Base-by-base conservation (phyloP, 768 basidiomycete genomes). In the Tremella fuciformis region DNA sequence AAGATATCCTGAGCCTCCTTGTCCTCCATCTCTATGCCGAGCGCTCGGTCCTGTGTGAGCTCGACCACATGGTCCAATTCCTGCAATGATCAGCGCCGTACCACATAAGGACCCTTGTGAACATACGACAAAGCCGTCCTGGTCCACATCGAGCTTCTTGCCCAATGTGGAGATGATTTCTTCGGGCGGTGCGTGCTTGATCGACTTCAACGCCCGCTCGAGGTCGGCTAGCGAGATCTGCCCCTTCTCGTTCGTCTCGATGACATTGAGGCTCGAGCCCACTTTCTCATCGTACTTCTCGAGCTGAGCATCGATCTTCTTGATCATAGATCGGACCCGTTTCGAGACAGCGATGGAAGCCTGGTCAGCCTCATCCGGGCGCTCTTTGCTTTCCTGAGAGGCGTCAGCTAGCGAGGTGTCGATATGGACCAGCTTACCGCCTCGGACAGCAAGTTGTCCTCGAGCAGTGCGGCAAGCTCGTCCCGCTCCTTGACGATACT, bases 401-500 rank as follows among this genome's bases (percentile, higher is more conserved):
- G 29, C 29, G 24, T 53, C 26, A 55, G 53, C 29, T 16, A 46
- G 42, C n/a, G 42, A 15, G 4, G 16, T n/a, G 42, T 4, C 15
- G 19, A 51, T 40, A 13, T 3, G 34, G 13, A 26, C 37, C 26
- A 8, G 53, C 76, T 54, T 66, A 88, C 90, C 81, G 91, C 89
- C 74, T 92, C 91, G 2, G 89, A 86, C 69, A 86, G 83, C 59
- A 92, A 74, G 77, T 94, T 96, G 78, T 97, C 92, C 68, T 91
- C 86, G 87, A 98, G 91, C n/a, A 99, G 80, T 8, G 82, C 82
- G 29, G 86, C 85, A 22, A 98, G 83, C 78, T 98, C 96, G 65
- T 88, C 86, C 38, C 94, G 87, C 78, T 99, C 96, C 79, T 97
- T 92, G 58, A 98, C 83, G 37, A 98, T 93, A 62, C 88, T 89